Base-by-base conservation (phyloP, 768 basidiomycete genomes). In the Amanita phalloides region DNA sequence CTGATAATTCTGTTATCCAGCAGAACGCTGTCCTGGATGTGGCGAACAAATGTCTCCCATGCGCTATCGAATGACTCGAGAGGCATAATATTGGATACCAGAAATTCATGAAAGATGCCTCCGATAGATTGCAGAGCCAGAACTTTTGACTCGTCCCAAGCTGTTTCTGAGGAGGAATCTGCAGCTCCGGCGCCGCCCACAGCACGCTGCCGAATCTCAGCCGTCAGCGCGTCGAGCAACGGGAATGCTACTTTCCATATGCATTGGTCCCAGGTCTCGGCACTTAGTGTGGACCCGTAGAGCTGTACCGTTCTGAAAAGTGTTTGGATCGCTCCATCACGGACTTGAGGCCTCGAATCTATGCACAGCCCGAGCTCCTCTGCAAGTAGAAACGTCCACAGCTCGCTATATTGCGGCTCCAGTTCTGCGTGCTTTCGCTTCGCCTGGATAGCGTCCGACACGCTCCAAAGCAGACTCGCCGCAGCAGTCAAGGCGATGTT, bases 401-500 rank as follows among this genome's bases (percentile, higher is more conserved):
- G 67, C 2, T 81, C 78, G 60, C 83, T 90, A 60, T 90, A 91
- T 57, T 83, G 80, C 0, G 81, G 83, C 56, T 81, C 78, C 52
- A 80, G 78, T 36, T 77, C 74, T 3, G 66, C 66, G 53, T 75
- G 69, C 57, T 84, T 84, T 20, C 89, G 77, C 61, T 90, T 87
- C 6, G 84, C 79, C 60, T 95, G 92, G 33, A 98, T 90, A 1
- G 90, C 87, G 62, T 99, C 95, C 0, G 94, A 96, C 0, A 99
- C 89, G 54, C 89, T 86, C 95, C 95, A 98, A 4, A 99, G 71
- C 2, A 97, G 68, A 49, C 90, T 92, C 53, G 91, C 91, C 0
- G 94, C 91, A 0, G 91, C 90, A 1, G 95, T 95, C 51, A 99
- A 69, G 1, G 93, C 90, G 51, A 99, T 95, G 59, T 99, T 99